phyloP scores from a whole-genome alignment of 108 stramenopile species.

The Hondaea fermentalgiana region DNA sequence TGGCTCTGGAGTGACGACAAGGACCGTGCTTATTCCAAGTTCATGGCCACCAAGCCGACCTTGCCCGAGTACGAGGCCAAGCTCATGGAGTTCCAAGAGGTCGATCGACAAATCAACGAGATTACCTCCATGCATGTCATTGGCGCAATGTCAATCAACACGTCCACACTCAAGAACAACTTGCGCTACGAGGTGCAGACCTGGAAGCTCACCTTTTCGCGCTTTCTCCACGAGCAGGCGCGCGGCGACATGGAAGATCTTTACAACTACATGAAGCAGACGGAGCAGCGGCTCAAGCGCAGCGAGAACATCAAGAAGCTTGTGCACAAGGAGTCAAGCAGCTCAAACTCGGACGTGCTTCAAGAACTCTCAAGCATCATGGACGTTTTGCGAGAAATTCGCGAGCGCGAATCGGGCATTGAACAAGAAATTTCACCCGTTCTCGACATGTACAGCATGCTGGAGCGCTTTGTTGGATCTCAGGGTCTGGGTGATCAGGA shows the following conservation, averaged over 20 bases:
- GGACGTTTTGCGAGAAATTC: constrained; percentile 46
- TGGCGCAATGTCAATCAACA: constrained; percentile 73
- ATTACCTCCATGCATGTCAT: constrained; percentile 70
- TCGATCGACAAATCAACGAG: constrained; percentile 59
- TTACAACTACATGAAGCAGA: background rate
- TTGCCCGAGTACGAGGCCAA: constrained; percentile 67
- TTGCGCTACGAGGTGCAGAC: constrained; percentile 59
- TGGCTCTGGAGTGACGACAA: constrained; percentile 81
- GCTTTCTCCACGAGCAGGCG: constrained; percentile 2
- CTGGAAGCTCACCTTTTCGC: constrained; percentile 58
- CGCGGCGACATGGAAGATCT: background rate
- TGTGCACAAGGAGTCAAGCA: constrained; percentile 25
- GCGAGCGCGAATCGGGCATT: constrained; percentile 47
- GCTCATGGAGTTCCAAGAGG: constrained; percentile 50
- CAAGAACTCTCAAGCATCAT: constrained; percentile 38
- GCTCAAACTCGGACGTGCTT: constrained; percentile 42
- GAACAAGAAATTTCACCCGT: constrained; percentile 66
- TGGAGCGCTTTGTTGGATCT: constrained; percentile 68
- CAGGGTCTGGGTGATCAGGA: constrained; percentile 82
- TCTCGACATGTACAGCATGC: constrained; percentile 81
- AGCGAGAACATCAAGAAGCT: constrained; percentile 55
- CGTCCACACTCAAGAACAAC: constrained; percentile 60
- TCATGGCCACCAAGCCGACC: constrained; percentile 56
- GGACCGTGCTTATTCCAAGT: constrained; percentile 63
- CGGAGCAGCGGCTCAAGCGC: constrained; percentile 27